These are phyloP conservation scores for Boletus smithii DNA, from an alignment of 1,284 basidiomycete species.

Conservation along the genomic window DNA sequence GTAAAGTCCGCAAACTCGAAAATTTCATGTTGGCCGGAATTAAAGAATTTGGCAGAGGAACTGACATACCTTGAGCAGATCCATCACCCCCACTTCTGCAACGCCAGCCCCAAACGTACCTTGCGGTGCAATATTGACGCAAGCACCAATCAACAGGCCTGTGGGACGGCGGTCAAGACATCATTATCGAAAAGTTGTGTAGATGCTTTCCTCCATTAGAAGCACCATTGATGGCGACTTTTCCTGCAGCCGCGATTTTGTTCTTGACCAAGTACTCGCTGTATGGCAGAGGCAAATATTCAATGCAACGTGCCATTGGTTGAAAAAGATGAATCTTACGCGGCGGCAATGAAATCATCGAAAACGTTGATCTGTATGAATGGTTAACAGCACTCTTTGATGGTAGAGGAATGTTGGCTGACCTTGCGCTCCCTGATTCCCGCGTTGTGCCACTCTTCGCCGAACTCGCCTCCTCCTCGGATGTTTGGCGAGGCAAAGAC, in stretches of 20 bases:
- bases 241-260: constrained; percentile 67
- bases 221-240: constrained; percentile 75
- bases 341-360: constrained; percentile 78
- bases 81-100: constrained; percentile 79
- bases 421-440: constrained; percentile 72
- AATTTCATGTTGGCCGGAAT: constrained; percentile 7
- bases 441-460: constrained; percentile 78
- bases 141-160: constrained; percentile 78
- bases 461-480: constrained; percentile 83
- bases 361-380: constrained; percentile 64
- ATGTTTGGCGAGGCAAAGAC: constrained; percentile 75
- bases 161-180: constrained; percentile 12
- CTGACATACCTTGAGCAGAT: constrained; percentile 66
- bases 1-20: constrained; percentile 72
- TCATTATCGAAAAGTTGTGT: not conserved
- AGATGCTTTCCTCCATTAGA: constrained; percentile 66
- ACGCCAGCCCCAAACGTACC: constrained; percentile 78
- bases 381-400: not conserved
- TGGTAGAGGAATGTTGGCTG: constrained; percentile 13
- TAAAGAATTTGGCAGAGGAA: not conserved
- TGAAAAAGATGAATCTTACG: constrained; percentile 43
- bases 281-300: not conserved
- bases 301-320: not conserved
- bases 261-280: constrained; percentile 72
- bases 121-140: constrained; percentile 75